These are phyloP conservation scores for Oryza meyeriana DNA, from an alignment of 176 grass and related monocot species.

Conservation along the genomic window DNA sequence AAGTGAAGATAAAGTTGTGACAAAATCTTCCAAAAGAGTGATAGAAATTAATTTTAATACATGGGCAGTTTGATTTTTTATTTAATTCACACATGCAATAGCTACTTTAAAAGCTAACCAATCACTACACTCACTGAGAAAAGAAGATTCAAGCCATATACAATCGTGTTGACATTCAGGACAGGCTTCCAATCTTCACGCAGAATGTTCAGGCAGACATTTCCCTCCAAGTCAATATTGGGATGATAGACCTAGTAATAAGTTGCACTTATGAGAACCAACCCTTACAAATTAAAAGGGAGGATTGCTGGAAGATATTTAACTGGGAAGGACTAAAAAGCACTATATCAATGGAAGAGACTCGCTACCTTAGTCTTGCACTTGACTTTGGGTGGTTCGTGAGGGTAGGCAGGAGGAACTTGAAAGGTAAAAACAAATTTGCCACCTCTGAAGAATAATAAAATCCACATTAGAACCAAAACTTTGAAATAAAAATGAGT, in stretches of 20 bases:
- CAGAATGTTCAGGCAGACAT: slow-evolving; percentile 74
- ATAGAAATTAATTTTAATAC: background rate
- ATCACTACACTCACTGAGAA: slow-evolving; percentile 37
- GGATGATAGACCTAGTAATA: slow-evolving; percentile 66
- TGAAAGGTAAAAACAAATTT: slow-evolving; percentile 73
- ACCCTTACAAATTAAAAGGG: background rate
- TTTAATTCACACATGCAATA: background rate
- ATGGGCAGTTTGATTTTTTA: background rate
- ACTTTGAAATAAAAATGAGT: background rate
- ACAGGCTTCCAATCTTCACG: slow-evolving; percentile 82
- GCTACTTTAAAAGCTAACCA: background rate
- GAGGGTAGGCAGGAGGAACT: slow-evolving; percentile 66
- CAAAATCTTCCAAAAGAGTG: background rate
- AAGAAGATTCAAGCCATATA: slow-evolving; percentile 76
- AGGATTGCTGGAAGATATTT: background rate
- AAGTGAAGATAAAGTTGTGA: background rate
- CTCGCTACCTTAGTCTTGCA: slow-evolving; percentile 75
- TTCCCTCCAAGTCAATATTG: slow-evolving; percentile 79
- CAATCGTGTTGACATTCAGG: slow-evolving; percentile 69
- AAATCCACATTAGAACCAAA: background rate
- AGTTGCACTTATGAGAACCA: background rate
- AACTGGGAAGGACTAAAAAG: background rate
- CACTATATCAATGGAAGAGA: background rate
- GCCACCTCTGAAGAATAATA: slow-evolving; percentile 42
- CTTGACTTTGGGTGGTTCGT: slow-evolving; percentile 76